Base-by-base conservation (phyloP, 2,329 filamentous ascomycete genomes). In the Huntiella savannae region DNA sequence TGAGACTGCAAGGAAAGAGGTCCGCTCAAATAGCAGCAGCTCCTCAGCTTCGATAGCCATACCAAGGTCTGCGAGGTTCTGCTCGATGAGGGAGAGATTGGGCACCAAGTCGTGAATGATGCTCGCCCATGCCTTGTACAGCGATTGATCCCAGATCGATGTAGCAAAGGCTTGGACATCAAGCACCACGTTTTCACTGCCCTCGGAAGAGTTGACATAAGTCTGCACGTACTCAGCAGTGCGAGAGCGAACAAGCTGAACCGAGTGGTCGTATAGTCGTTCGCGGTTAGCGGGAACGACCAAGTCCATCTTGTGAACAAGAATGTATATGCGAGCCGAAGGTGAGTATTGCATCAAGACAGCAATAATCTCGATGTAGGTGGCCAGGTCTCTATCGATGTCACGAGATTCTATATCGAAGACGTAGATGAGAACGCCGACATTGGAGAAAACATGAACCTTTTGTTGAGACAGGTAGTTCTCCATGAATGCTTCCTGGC, bases 281-380 rank as follows among this genome's bases (percentile, higher is more conserved):
- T 86, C 79, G 50, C 87, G 82, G 54, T 81, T 75, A 48, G 81
- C 74, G 35, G 78, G 74, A 54, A 87, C 82, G 42, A 96, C 85
- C 19, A 98, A 74, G 60, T 98, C 91, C 82, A 98, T 95, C 65
- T 98, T 98, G 77, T 98, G 91, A 54, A 98, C 82, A 39, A 98
- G 75, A 51, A 91, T 82, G 64, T 96, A 98, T 56, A 98, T 79
- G 59, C 83, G 82, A 52, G 88, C 85, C 2, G 68, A 66, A 32
- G 74, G 68, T 41, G 83, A 92, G 69, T 78, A 93, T 63, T 96
- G 87, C 47, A 79, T 73, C 35, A 98, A 71, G 1, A 91, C 91
- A 43, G 79, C 76, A 54, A 96, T 84, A 59, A 96, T 91, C 53
- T 83, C 81, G 45, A 80, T 77, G 67, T 96, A 98, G 49, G 86